Base-by-base conservation (phyloP, 2,329 filamentous ascomycete species). In the Ascochyta rabiei region DNA sequence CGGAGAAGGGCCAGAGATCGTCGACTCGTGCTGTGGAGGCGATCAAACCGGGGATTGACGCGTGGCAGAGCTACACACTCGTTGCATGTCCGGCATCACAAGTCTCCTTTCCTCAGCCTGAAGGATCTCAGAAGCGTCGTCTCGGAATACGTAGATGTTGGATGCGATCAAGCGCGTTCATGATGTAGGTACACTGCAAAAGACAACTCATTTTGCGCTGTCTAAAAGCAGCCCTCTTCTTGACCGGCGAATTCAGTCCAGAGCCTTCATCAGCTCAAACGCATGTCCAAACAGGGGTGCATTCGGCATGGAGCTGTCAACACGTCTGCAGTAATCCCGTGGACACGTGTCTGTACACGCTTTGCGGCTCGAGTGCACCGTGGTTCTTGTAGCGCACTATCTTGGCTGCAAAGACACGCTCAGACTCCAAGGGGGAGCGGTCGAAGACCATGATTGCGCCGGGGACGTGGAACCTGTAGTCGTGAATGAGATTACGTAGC, bases 291-390 rank as follows among this genome's bases (percentile, higher is more conserved):
- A 82, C 72, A 2, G 75, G 74, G 4, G 69, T 69, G 9, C 71
- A 71, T 66, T 82, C 80, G 19, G 62, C 44, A 53, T 79, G 67
- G 30, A 79, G 66, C 49, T 78, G 79, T 24, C 71, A 71, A 63
- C 75, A 80, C 4, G 75, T 75, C 18, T 60, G 63, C 10, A 81
- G 24, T 5, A 74, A 47, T 13, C 62, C 51, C 31, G 59, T 59
- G 2, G 69, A 61, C 6, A 71, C 56, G 8, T 41, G 35, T 15
- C 50, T 57, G 23, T 40, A 42, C 3, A 73, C 38, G 9, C 56
- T 54, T 18, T 59, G 56, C 1, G 70, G 70, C 38, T 70, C 64
- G 6, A 43, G 19, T 6, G 66, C 65, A 7, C 70, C 71, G 21
- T 45, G 28, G 30, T 58, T 55, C 31, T 63, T 64, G 34, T 71